Evolutionary conservation across 768 basidiomycete genomes (phyloP), one percentile per base, ranked within the genome.

Genomic region (Mycena alexandri): DNA sequence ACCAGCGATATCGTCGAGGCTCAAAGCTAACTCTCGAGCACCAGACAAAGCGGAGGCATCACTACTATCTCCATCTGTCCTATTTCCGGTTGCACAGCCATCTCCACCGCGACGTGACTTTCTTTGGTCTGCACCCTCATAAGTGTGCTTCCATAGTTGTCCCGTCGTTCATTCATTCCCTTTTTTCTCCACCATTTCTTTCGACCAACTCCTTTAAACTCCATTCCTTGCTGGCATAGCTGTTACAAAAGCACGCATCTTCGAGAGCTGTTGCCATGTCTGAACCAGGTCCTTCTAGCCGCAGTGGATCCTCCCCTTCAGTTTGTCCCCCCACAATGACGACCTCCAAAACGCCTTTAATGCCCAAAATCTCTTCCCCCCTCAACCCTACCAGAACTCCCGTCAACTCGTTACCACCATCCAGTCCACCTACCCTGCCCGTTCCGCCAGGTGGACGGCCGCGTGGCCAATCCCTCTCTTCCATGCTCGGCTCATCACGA

Each of bases 361-460:
- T 47, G 44, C 65, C 65, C 59, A 65, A 63, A 65, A 24, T 52
- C 14, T 59, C 70, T 2, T 71, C 70, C 25, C 70, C 70, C 13
- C 70, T 68, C 50, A 68, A 71, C 13, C 65, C 69, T 3, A 46
- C 62, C 9, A 65, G 65, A 16, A 54, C 65, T 21, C 65, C 69
- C 14, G 52, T 42, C 44, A 71, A 67, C 36, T 64, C 69, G 17
- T 53, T 67, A 5, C 58, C 65, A 0, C 47, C 66, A 5, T 66
- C 65, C 16, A 53, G 53, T 34, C 62, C 66, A 17, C 70, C 70
- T 5, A n/a, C 38, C 34, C 56, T 71, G 22, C 70, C 70, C 5
- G 42, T 41, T 25, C 54, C 66, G 19, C 70, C 66, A 4, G 38
- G 22, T 13, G 56, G 29, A 10, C 52, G 66, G 4, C 63, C 70